Evolutionary conservation across 2,329 filamentous ascomycete genomes (phyloP).

Genomic region (Lecanicillium sp.): DNA sequence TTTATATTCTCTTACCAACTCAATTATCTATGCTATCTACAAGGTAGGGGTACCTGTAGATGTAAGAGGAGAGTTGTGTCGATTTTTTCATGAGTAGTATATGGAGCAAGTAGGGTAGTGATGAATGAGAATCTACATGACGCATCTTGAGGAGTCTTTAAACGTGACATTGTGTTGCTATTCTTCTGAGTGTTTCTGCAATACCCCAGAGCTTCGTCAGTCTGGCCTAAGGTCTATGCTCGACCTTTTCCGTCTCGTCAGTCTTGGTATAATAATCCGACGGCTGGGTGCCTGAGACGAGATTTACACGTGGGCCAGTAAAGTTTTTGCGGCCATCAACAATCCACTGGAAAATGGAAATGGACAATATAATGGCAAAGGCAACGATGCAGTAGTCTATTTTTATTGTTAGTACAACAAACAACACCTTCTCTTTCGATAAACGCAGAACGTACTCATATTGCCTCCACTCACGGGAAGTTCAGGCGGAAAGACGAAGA

Average conservation of each 20-base stretch:
- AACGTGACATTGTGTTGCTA: no score
- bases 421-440: no score
- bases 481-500: conserved; percentile 66
- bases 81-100: no score
- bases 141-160: no score
- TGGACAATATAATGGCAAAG: conserved; percentile 34
- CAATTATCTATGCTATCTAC: no score
- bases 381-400: conserved; percentile 36
- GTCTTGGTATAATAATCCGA: not conserved
- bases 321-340: conserved; percentile 38
- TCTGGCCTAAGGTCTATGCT: conserved; percentile 12
- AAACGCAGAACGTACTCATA: conserved; percentile 41
- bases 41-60: no score
- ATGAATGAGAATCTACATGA: no score
- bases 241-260: conserved; percentile 8
- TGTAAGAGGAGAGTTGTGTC: no score
- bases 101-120: no score
- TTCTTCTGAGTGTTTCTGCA: no score
- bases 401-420: conserved; percentile 4
- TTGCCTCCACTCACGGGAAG: conserved; percentile 55
- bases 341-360: conserved; percentile 34
- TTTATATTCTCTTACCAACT: no score
- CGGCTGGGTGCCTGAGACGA: not conserved
- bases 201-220: no score
- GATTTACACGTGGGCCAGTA: conserved; percentile 20